A percentile compares a stretch with the other conserved stretches of the same genome.
These are phyloP conservation scores for Xylariaceae sp. DNA, from an alignment of 2,329 filamentous ascomycete species.

Conservation along the genomic window DNA sequence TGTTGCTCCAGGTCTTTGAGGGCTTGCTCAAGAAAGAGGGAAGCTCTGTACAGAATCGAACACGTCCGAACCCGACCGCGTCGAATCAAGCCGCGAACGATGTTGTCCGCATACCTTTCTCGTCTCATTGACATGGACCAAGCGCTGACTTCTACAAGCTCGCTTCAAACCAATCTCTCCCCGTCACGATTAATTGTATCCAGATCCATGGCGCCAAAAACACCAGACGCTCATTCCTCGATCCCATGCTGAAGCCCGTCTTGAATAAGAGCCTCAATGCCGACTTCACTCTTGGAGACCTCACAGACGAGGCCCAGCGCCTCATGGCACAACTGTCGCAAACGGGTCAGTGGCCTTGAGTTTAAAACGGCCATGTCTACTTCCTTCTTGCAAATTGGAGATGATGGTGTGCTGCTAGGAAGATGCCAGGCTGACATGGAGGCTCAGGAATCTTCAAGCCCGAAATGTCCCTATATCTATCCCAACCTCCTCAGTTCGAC, in stretches of 20 bases:
- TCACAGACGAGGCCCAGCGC: slow-evolving; percentile 46
- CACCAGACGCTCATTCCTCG: slow-evolving; percentile 80
- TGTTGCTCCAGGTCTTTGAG: slow-evolving; percentile 28
- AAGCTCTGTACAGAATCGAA: slow-evolving; percentile 28
- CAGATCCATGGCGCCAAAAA: slow-evolving; percentile 78
- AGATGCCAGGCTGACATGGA: slow-evolving; percentile 8
- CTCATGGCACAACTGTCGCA: slow-evolving; percentile 60
- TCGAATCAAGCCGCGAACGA: slow-evolving; percentile 28
- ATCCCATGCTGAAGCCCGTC: slow-evolving; percentile 75
- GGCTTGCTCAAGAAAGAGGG: slow-evolving; percentile 29
- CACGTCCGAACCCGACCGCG: neutral
- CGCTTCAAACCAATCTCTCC: slow-evolving; percentile 78
- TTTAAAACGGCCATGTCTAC: no score
- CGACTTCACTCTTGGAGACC: slow-evolving; percentile 76
- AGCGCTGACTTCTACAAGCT: slow-evolving; percentile 48
- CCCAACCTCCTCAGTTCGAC: slow-evolving; percentile 67
- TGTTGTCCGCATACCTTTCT: slow-evolving; percentile 49
- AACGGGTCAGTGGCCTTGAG: slow-evolving; percentile 57
- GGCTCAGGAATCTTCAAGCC: slow-evolving; percentile 78
- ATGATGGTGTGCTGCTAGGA: neutral
- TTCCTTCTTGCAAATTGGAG: slow-evolving; percentile 27
- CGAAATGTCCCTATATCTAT: slow-evolving; percentile 77
- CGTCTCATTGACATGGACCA: slow-evolving; percentile 6
- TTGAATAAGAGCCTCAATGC: slow-evolving; percentile 65
- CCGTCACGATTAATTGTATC: slow-evolving; percentile 83